Percentiles rank a stretch among this genome's conserved stretches.
These are phyloP conservation scores for Aegilops tauschii DNA, from an alignment of 176 grass and related monocot genomes.

Conservation along the genomic window DNA sequence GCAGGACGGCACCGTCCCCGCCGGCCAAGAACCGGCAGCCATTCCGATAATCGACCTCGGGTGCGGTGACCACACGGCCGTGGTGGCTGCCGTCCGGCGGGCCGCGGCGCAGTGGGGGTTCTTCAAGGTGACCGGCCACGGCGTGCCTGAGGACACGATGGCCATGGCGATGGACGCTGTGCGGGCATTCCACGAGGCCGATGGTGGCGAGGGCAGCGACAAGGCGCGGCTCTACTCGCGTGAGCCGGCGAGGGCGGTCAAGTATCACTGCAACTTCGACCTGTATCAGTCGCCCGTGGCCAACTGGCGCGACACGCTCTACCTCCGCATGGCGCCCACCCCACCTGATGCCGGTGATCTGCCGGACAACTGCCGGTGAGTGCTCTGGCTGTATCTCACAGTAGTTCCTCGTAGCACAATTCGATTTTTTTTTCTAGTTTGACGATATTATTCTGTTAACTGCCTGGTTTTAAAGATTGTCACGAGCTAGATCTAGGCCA, in stretches of 20 bases:
- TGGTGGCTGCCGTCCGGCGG: constrained; percentile 5
- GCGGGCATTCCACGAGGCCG: constrained; percentile 45
- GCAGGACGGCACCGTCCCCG: too few species aligned
- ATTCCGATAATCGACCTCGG: constrained; percentile 44
- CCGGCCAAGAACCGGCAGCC: not conserved
- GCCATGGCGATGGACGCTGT: not conserved
- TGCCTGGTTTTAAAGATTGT: too few species aligned
- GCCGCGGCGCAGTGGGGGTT: constrained; percentile 52
- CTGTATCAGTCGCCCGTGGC: constrained; percentile 42
- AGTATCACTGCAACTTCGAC: constrained; percentile 66
- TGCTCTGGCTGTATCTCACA: not conserved
- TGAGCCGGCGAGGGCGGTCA: constrained; percentile 16
- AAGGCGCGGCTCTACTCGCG: constrained; percentile 34
- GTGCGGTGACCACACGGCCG: not conserved
- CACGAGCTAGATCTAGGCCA: not conserved
- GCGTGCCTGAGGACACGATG: constrained; percentile 19
- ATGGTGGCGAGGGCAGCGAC: constrained; percentile 30
- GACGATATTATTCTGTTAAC: too few species aligned
- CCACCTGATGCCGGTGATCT: constrained; percentile 32
- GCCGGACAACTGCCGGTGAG: constrained; percentile 41
- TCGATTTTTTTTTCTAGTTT: too few species aligned
- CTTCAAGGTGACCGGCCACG: constrained; percentile 57
- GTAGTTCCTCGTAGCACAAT: too few species aligned
- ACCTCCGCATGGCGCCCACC: constrained; percentile 49
- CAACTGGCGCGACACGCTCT: constrained; percentile 76